Evolutionary conservation across 2,329 filamentous ascomycete species (phyloP), one percentile per base, ranked within the genome.

Genomic region (Thielaviopsis euricoi): DNA sequence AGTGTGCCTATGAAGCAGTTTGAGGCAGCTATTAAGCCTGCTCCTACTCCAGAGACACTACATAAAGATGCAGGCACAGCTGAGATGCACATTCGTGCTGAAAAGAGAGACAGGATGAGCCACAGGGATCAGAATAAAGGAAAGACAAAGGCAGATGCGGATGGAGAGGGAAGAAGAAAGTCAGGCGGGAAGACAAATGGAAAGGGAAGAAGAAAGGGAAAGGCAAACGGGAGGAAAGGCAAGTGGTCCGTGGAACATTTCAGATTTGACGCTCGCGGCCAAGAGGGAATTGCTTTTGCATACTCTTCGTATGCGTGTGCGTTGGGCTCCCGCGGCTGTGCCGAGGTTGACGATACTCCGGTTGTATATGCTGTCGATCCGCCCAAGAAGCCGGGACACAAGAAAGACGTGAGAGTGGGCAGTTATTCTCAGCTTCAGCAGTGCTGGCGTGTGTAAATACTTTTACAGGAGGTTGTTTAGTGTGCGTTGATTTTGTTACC

Each of bases 341-440:
- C 33, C n/a, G 50, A 46, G 6, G 52, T 59, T 19, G 57, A 50
- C 5, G 49, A 58, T 21, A 61, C 57, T 25, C 59, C 59, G 3
- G 49, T 59, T 21, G 53, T 64, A 49, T 26, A 60, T 52, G 40
- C 62, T 46, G 52, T 64, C 62, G 17, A 61, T 22, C 57, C 60
- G 57, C 53, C 59, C 55, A 23, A 58, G 19, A 50, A 63, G 48
- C 48, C 48, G 6, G 26, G 22, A 15, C 29, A 58, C 19, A 37
- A 56, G 48, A 61, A 59, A 19, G 59, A 61, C 22, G 43, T 61
- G n/a, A 53, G 53, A 22, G 57, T 59, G 15, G 53, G 59, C 23
- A 60, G 29, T 9, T 60, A 51, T 48, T 17, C 21, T 7, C 51
- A 58, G 51, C 29, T 60, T 25, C n/a, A 59, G 25, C 40, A 58